Evolutionary conservation across 228 moss, liverwort and hornwort species (phyloP).

Genomic region (Sphagnum magellanicum): DNA sequence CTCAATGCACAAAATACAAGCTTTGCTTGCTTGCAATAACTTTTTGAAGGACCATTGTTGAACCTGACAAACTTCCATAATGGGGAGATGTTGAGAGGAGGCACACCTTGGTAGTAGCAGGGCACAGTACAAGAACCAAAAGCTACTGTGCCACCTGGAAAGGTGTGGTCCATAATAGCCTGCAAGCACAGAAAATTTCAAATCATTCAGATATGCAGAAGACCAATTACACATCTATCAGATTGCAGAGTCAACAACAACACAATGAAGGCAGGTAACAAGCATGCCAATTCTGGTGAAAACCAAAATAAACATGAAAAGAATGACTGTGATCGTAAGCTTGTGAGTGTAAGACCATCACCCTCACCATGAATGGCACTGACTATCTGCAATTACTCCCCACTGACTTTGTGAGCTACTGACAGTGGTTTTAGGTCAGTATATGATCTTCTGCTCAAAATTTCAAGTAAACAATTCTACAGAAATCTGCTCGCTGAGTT

Average conservation of each 20-base stretch:
- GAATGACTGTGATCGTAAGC: neutral
- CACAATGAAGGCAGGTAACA: neutral
- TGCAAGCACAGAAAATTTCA: conserved; percentile 1
- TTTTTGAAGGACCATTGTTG: no score
- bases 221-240: neutral
- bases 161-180: conserved; percentile 62
- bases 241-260: neutral
- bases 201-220: neutral
- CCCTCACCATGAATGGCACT: neutral
- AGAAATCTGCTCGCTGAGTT: no score
- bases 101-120: conserved; percentile 65
- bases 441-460: no score
- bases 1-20: no score
- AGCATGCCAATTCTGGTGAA: neutral
- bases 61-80: neutral
- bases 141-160: conserved; percentile 77
- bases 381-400: no score
- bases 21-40: no score
- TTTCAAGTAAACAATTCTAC: no score
- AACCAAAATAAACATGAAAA: neutral
- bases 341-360: neutral
- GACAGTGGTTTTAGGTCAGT: no score
- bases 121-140: conserved; percentile 77
- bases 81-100: neutral
- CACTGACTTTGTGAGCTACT: no score